Percentiles rank a stretch among this genome's conserved stretches.
Conservation (phyloP, 192 early-diverging fungal genomes). For the Chytriomyces sp. region DNA sequence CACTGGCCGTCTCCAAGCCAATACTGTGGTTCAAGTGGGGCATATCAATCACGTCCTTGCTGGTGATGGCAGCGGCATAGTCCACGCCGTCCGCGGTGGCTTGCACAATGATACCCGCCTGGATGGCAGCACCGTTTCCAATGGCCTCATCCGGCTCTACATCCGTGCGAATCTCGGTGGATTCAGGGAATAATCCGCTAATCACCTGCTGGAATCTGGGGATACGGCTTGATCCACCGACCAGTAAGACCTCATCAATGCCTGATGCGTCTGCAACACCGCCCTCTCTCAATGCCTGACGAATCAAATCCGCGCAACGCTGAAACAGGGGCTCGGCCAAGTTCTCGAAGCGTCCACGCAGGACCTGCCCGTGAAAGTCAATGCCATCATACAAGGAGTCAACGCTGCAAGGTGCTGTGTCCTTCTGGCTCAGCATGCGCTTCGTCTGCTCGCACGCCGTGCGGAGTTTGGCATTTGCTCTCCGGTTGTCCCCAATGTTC, state of each 20-base stretch:
- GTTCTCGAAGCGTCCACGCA: conserved; percentile 89
- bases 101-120: conserved; percentile 69
- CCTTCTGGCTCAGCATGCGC: conserved; percentile 78
- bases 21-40: conserved; percentile 73
- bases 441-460: conserved; percentile 90
- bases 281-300: conserved; percentile 61
- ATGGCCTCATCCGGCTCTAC: conserved; percentile 95
- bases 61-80: conserved; percentile 49
- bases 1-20: conserved; percentile 73
- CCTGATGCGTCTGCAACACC: conserved; percentile 64
- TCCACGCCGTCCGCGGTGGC: conserved; percentile 87
- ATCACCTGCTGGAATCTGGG: conserved; percentile 82
- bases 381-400: conserved; percentile 90
- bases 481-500: conserved; percentile 74
- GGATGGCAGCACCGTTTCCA: conserved; percentile 85
- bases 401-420: conserved; percentile 86
- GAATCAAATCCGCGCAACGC: conserved; percentile 68
- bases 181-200: conserved; percentile 69
- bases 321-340: conserved; percentile 76
- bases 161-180: conserved; percentile 72
- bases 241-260: conserved; percentile 88
- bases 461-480: conserved; percentile 79
- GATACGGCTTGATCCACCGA: conserved; percentile 86
- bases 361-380: conserved; percentile 83
- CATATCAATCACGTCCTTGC: conserved; percentile 62